phyloP scores from a whole-genome alignment of 2,329 filamentous ascomycete species.

The Metarhizium anisopliae region DNA sequence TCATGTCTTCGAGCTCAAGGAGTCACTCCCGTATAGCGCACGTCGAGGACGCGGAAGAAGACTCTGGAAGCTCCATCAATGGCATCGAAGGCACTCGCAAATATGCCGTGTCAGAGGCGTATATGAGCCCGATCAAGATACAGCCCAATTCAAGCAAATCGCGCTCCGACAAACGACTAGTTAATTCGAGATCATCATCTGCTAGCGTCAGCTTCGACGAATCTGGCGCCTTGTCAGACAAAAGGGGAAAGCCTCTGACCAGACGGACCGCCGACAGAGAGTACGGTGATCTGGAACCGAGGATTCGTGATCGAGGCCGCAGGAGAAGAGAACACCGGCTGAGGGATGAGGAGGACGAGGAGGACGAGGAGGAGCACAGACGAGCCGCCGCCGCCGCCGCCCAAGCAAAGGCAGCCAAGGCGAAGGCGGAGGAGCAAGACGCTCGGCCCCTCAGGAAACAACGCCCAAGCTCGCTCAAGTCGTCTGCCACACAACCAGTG shows the following conservation, averaged over 20 bases:
- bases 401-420: neutral
- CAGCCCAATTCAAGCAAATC: slow-evolving; percentile 43
- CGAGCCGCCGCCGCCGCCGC: slow-evolving; percentile 6
- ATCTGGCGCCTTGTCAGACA: slow-evolving; percentile 27
- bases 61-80: slow-evolving; percentile 33
- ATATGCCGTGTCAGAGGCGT: slow-evolving; percentile 40
- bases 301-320: slow-evolving; percentile 18
- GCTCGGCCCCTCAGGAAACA: slow-evolving; percentile 18
- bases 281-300: slow-evolving; percentile 11
- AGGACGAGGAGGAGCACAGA: slow-evolving; percentile 12
- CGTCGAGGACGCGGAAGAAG: slow-evolving; percentile 41
- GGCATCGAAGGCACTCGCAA: slow-evolving; percentile 29
- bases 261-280: slow-evolving; percentile 14
- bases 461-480: slow-evolving; percentile 20
- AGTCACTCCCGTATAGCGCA: slow-evolving; percentile 28
- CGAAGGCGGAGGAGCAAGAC: slow-evolving; percentile 12
- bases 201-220: slow-evolving; percentile 28
- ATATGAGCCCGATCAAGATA: slow-evolving; percentile 33
- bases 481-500: slow-evolving; percentile 23
- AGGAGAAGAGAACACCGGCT: slow-evolving; percentile 18
- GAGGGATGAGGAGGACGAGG: slow-evolving; percentile 13
- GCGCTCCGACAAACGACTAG: slow-evolving; percentile 27
- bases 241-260: slow-evolving; percentile 15
- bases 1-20: slow-evolving; percentile 32
- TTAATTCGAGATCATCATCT: slow-evolving; percentile 28